Base-by-base conservation (phyloP, 495 filamentous ascomycete genomes). In the Parathielavia appendiculata region DNA sequence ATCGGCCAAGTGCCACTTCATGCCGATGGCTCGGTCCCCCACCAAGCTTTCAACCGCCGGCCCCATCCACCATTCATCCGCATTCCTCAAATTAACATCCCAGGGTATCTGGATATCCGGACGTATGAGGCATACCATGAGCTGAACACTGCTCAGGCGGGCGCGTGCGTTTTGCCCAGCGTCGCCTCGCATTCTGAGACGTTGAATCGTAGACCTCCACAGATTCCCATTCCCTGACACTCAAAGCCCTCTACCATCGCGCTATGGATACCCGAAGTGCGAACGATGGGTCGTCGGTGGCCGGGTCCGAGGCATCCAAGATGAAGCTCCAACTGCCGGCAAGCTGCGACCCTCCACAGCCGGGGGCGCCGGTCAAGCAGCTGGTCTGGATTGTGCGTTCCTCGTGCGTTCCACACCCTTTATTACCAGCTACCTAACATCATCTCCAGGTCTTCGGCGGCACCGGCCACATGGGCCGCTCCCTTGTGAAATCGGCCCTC, bases 391-490 rank as follows among this genome's bases (percentile, higher is more conserved):
- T 93, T 68, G 89, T 91, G 78, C 69, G 79, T 77, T 49, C 40
- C 36, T 17, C 48, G 26, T 2, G 26, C 26, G 26, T 30, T 57
- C 43, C 12, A 22, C 9, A 57, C 7, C 16, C 49, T 17, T 41
- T 43, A 22, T 3, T 57, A 17, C 26, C 32, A 20, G 23, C 23
- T 19, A 17, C 26, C 30, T 30, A 34, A 48, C 68, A 35, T 66
- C 55, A 6, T 17, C 47, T 20, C 36, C 50, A 91, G 86, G 79
- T 98, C 61, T 98, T 97, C 71, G 93, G 93, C 44, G 91, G 90
- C 43, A 97, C 91, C 5, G 93, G 93, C 52, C 93, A 98, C 66
- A 95, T 97, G 78, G 93, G 93, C 61, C 88, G 91, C 51, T 92
- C 88, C 12, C 83, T 98, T 22, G 89, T 90, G 46, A 90, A 90